Percentiles rank a stretch among this genome's conserved stretches.
Evolutionary conservation across 1,284 basidiomycete genomes (phyloP).

Genomic region (Microbotryomycetes sp.): DNA sequence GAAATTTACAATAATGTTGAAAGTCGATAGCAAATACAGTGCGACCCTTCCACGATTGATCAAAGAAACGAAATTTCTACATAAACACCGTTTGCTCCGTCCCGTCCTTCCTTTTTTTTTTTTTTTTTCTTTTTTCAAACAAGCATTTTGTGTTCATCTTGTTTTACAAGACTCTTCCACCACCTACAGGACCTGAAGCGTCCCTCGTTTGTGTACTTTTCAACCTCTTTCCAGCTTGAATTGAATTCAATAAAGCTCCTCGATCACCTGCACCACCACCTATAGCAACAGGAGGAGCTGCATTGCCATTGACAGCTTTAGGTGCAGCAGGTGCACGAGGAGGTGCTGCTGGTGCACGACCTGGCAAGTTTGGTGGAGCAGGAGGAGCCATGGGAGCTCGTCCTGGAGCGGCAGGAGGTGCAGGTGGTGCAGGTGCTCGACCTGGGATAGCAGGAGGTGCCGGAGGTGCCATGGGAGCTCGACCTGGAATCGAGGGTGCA

Average conservation of each 20-base stretch:
- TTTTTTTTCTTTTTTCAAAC: too few relatives aligned
- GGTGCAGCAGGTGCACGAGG: conserved; percentile 2
- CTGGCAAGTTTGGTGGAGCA: conserved; percentile 26
- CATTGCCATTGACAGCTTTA: background rate
- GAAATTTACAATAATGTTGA: too few relatives aligned
- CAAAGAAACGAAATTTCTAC: too few relatives aligned
- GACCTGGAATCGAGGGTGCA: conserved; percentile 16
- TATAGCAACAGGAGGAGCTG: too few relatives aligned
- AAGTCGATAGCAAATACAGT: too few relatives aligned
- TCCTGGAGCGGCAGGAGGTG: conserved; percentile 7
- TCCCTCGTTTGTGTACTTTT: background rate
- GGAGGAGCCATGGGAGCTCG: conserved; percentile 14
- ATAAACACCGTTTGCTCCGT: too few relatives aligned
- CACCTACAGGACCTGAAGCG: background rate
- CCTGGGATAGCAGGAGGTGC: conserved; percentile 1
- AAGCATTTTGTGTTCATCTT: background rate
- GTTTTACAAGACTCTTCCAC: background rate
- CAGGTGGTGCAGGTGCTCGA: conserved; percentile 19
- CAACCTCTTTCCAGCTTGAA: background rate
- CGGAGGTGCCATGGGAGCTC: conserved; percentile 22
- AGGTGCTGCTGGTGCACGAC: conserved; percentile 27
- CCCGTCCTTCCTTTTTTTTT: too few relatives aligned
- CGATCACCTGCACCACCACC: background rate
- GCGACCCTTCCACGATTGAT: too few relatives aligned
- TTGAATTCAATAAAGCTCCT: background rate